phyloP scores from a whole-genome alignment of 768 basidiomycete species.

The Russula sp. region DNA sequence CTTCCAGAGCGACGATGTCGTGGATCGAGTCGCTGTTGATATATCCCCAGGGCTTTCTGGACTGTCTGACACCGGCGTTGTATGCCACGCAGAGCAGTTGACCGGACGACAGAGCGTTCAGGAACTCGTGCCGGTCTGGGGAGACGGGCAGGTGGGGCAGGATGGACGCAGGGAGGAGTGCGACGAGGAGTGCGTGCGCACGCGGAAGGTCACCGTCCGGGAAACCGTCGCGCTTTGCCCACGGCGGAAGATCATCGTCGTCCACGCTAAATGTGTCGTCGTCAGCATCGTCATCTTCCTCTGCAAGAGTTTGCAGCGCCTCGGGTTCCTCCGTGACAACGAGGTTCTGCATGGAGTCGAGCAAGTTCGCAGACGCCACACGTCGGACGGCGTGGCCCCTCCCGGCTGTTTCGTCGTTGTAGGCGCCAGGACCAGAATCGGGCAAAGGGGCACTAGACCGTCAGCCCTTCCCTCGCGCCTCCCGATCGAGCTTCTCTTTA shows the following conservation, averaged over 20 bases:
- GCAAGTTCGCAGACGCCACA: conserved; percentile 57
- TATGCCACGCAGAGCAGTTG: conserved; percentile 77
- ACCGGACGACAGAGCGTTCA: conserved; percentile 61
- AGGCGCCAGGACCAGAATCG: conserved; percentile 29
- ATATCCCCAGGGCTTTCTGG: conserved; percentile 84
- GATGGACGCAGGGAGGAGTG: conserved; percentile 54
- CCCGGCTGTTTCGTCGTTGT: background rate
- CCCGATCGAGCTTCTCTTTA: conserved; percentile 37
- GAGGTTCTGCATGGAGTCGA: conserved; percentile 47
- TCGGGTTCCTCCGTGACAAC: conserved; percentile 51
- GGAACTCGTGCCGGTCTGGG: conserved; percentile 36
- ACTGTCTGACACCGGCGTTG: conserved; percentile 74
- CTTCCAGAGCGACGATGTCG: conserved; percentile 66
- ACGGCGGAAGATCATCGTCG: conserved; percentile 68
- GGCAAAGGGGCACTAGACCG: conserved; percentile 42
- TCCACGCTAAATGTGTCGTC: conserved; percentile 37
- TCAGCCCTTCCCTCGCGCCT: conserved; percentile 36
- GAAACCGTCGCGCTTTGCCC: conserved; percentile 64
- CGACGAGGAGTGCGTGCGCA: conserved; percentile 51
- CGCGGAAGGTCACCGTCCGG: conserved; percentile 53
- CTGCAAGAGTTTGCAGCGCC: conserved; percentile 43
- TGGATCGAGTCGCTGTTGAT: conserved; percentile 74
- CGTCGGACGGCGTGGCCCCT: conserved; percentile 35
- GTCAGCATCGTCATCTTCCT: conserved; percentile 31
- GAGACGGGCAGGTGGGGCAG: conserved; percentile 33